A percentile compares a stretch with the other conserved stretches of the same genome.
Conservation (phyloP, 768 basidiomycete species). For the Neoboletus brunneissimus region DNA sequence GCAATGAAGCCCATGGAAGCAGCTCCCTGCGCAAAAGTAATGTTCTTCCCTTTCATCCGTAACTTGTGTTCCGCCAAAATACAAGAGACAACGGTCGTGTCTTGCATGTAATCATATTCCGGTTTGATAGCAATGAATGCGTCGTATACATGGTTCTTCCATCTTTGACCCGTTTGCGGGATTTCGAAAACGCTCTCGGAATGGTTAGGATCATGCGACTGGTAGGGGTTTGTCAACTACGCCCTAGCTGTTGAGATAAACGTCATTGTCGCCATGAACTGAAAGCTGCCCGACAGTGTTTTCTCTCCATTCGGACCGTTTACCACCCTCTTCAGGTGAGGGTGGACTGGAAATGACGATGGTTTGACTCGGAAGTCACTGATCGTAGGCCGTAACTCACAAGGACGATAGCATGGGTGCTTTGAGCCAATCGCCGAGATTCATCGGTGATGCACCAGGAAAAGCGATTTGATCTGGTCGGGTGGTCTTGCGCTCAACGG, state of each 20-base stretch:
- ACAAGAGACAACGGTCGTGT: slow-evolving; percentile 1
- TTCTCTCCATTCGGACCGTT: slow-evolving; percentile 1
- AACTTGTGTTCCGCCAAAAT: slow-evolving; percentile 1
- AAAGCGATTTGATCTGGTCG: slow-evolving; percentile 2
- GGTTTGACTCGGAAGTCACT: too few species aligned
- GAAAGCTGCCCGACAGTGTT: slow-evolving; percentile 3
- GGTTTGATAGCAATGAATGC: slow-evolving; percentile 6
- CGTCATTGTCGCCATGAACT: background rate
- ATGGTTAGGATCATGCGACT: background rate
- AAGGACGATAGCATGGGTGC: too few species aligned
- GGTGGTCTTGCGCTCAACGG: background rate
- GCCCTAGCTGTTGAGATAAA: background rate
- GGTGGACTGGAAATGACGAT: background rate
- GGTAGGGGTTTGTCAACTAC: background rate
- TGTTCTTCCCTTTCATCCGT: background rate
- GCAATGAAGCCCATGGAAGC: background rate
- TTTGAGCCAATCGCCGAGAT: background rate
- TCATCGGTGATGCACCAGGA: background rate
- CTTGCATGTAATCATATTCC: background rate
- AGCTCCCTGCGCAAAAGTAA: background rate
- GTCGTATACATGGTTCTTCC: background rate
- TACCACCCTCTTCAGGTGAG: background rate
- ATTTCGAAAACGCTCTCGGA: background rate
- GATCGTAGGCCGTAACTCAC: too few species aligned
- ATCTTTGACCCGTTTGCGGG: background rate